phyloP scores from a whole-genome alignment of 495 filamentous ascomycete species.

The Parachaetomium inaequale region DNA sequence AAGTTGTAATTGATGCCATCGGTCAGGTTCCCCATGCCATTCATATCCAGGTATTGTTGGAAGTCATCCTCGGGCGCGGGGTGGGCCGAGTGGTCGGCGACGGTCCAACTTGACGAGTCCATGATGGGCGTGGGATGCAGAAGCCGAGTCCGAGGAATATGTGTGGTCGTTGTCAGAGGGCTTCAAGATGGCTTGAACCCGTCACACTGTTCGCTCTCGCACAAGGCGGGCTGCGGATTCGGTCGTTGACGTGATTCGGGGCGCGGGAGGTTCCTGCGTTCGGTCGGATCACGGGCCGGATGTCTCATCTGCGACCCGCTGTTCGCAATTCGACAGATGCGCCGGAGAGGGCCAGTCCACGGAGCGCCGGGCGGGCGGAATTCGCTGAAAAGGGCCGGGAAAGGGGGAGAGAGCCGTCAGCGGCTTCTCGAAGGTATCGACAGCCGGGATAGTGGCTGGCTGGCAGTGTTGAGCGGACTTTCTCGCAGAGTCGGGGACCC shows the following conservation, averaged over 20 bases:
- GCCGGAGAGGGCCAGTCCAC: neutral
- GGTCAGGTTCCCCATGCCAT: conserved; percentile 42
- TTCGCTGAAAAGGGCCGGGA: neutral
- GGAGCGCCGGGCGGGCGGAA: neutral
- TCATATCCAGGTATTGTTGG: conserved; percentile 54
- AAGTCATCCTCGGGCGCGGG: conserved; percentile 50
- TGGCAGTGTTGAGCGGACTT: conserved; percentile 13
- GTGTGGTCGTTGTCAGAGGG: neutral
- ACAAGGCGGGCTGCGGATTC: neutral
- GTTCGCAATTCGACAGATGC: neutral
- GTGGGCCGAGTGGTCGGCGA: conserved; percentile 46
- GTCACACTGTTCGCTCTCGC: neutral
- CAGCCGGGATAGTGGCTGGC: neutral
- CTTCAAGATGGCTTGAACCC: neutral
- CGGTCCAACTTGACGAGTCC: conserved; percentile 47
- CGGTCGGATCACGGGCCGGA: neutral
- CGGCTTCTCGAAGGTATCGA: neutral
- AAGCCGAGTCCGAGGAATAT: conserved; percentile 4
- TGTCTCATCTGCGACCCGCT: conserved; percentile 1
- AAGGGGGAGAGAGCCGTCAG: neutral
- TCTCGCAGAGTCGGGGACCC: conserved; percentile 12
- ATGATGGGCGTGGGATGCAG: conserved; percentile 31
- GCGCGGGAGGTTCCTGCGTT: neutral
- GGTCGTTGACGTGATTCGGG: neutral
- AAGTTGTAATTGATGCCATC: conserved; percentile 51